Evolutionary conservation across 306 rosid species (phyloP).

Genomic region (Ziziphus jujuba): DNA sequence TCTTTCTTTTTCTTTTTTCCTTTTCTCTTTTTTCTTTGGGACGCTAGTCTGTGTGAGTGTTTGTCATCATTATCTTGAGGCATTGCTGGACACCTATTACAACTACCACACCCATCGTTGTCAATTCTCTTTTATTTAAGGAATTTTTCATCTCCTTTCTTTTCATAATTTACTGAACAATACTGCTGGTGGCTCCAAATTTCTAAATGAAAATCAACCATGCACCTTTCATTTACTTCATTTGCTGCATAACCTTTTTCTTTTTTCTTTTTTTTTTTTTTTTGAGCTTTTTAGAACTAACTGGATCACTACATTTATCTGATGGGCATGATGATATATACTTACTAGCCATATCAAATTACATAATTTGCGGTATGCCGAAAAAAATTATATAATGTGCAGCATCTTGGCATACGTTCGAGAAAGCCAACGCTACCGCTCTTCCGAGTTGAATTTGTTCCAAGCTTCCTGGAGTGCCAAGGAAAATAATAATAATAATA

Average conservation of each 20-base stretch:
- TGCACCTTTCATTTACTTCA: slow-evolving; percentile 15
- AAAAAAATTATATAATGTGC: slow-evolving; percentile 24
- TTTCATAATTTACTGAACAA: not conserved
- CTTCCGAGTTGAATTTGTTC: slow-evolving; percentile 95
- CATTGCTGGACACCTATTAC: too few relatives aligned
- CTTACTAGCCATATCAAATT: slow-evolving; percentile 27
- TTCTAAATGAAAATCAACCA: not conserved
- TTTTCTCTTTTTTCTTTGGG: too few relatives aligned
- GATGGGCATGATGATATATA: slow-evolving; percentile 18
- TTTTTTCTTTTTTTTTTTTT: too few relatives aligned
- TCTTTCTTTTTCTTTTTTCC: too few relatives aligned
- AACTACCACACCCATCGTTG: too few relatives aligned
- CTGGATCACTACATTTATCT: slow-evolving; percentile 10
- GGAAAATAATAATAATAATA: slow-evolving; percentile 6
- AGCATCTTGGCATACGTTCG: slow-evolving; percentile 8
- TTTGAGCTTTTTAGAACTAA: slow-evolving; percentile 24
- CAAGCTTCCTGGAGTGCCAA: slow-evolving; percentile 89
- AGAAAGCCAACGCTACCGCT: slow-evolving; percentile 45
- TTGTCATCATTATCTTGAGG: too few relatives aligned
- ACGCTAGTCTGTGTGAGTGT: too few relatives aligned
- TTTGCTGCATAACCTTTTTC: slow-evolving; percentile 21
- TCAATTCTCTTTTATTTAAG: too few relatives aligned
- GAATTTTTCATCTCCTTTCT: not conserved
- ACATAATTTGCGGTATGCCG: slow-evolving; percentile 19
- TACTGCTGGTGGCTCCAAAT: not conserved